phyloP scores from a whole-genome alignment of 2,329 filamentous ascomycete genomes.

The Trichoderma sp. region DNA sequence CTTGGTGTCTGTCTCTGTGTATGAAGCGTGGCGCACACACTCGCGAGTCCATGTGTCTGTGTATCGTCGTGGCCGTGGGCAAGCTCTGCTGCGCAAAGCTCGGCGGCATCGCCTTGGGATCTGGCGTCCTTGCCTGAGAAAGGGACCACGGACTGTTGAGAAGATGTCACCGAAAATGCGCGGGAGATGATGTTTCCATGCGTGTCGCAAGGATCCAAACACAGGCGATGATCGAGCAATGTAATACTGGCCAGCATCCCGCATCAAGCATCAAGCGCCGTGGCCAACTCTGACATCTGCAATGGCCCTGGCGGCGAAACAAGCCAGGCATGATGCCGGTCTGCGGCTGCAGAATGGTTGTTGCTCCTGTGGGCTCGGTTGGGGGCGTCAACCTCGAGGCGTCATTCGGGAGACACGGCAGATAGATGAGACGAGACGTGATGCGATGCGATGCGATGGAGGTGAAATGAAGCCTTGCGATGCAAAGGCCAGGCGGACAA shows the following conservation, averaged over 20 bases:
- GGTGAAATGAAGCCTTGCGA: neutral
- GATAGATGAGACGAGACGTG: neutral
- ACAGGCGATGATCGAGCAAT: neutral
- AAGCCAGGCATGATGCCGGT: conserved; percentile 10
- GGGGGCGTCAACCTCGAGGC: neutral
- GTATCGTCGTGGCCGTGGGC: neutral
- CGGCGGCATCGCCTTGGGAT: neutral
- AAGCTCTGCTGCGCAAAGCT: neutral
- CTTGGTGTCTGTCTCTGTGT: conserved; percentile 2
- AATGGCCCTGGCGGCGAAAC: conserved; percentile 13
- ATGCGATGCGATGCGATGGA: neutral
- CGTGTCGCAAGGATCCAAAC: neutral
- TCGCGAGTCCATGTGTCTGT: neutral
- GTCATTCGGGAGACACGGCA: neutral
- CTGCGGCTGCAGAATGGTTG: neutral
- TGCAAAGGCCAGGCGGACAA: no score
- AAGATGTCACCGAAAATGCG: neutral
- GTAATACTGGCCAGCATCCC: neutral
- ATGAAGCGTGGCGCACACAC: neutral
- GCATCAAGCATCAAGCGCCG: conserved; percentile 5
- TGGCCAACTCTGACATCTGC: conserved; percentile 7
- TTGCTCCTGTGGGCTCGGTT: neutral
- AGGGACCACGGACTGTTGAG: neutral
- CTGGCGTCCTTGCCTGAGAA: neutral
- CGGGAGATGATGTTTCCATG: conserved; percentile 18